Percentiles rank a stretch among this genome's conserved stretches.
Conservation (phyloP, 2,329 filamentous ascomycete genomes). For the Blastomyces gilchristii region DNA sequence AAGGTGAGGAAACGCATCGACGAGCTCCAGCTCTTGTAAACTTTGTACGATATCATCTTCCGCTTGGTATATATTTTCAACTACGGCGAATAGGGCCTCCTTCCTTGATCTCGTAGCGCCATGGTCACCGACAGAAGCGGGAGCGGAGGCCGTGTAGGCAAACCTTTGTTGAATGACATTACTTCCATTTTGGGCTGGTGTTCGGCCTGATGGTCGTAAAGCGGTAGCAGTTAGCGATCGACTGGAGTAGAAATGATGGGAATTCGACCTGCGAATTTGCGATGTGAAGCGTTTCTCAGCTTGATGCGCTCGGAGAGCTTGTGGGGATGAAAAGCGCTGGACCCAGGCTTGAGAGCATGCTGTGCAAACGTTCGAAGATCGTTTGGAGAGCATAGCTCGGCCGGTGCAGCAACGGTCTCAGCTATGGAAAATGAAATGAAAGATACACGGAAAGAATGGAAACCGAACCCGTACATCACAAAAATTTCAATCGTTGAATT, state of each 20-base stretch:
- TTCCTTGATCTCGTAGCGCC: constrained; percentile 21
- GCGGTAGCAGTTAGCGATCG: not conserved
- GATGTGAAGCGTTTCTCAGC: constrained; percentile 19
- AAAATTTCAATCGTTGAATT: not conserved
- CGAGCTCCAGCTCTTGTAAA: constrained; percentile 27
- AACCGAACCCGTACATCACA: constrained; percentile 2
- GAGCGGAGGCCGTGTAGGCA: constrained; percentile 4
- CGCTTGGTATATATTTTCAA: constrained; percentile 30
- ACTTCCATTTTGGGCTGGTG: not conserved
- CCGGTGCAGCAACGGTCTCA: not conserved
- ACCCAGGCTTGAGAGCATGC: constrained; percentile 23
- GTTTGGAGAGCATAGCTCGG: constrained; percentile 27
- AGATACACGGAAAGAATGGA: not conserved
- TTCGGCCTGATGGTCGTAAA: not conserved
- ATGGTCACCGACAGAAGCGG: not conserved
- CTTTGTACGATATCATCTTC: constrained; percentile 27
- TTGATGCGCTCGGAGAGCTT: constrained; percentile 16
- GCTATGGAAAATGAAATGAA: not conserved
- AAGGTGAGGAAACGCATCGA: constrained; percentile 21
- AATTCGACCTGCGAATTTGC: constrained; percentile 11
- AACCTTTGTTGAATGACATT: constrained; percentile 9
- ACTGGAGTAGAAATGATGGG: constrained; percentile 1
- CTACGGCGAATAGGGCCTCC: constrained; percentile 26
- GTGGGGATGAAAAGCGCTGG: constrained; percentile 17
- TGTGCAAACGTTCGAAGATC: constrained; percentile 22